Evolutionary conservation across 2,329 filamentous ascomycete species (phyloP), one percentile per base, ranked within the genome.

Genomic region (Arachnopeziza araneosa): DNA sequence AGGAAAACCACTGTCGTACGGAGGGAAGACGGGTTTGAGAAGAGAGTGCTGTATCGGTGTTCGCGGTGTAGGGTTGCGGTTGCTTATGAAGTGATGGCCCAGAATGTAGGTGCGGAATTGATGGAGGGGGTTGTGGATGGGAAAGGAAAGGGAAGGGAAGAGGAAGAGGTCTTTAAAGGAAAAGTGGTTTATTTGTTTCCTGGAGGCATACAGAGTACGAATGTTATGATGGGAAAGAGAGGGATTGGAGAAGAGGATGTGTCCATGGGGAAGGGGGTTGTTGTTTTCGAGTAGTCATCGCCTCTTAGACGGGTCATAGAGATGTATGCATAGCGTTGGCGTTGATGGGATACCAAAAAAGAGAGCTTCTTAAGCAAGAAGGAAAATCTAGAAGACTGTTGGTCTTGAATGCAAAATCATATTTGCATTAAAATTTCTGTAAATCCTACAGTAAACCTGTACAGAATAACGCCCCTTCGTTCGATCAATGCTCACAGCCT

Each of bases 11-110:
- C 78, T 12, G 73, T 87, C 0, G 75, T 87, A 7, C 75, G 80
- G 1, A 76, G 81, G 12, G 78, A 80, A 63, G 83, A 87, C 60
- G 87, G 87, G 5, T 89, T 89, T 63, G 87, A 90, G 75, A 89
- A 87, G 75, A 74, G 87, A 21, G 76, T 80, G 59, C 66, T 84
- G 4, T 75, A 83, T 64, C 76, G 81, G 23, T 90, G 87, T 73
- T 79, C 76, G 14, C 74, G 86, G 59, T 90, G 87, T 75, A 76
- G 78, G 32, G 70, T 87, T 26, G 77, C 82, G 0, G 76, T 88
- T 52, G 87, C 83, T 26, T 90, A 90, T 75, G 78, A 82, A 68
- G 72, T 89, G 50, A 60, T 55, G 9, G 55, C 21, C 21, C 50
- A 50, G 23, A 17, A 0, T n/a, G 50, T 26, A 19, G 24, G 14